phyloP scores from a whole-genome alignment of 2,329 filamentous ascomycete genomes.

The Dothistroma septosporum region DNA sequence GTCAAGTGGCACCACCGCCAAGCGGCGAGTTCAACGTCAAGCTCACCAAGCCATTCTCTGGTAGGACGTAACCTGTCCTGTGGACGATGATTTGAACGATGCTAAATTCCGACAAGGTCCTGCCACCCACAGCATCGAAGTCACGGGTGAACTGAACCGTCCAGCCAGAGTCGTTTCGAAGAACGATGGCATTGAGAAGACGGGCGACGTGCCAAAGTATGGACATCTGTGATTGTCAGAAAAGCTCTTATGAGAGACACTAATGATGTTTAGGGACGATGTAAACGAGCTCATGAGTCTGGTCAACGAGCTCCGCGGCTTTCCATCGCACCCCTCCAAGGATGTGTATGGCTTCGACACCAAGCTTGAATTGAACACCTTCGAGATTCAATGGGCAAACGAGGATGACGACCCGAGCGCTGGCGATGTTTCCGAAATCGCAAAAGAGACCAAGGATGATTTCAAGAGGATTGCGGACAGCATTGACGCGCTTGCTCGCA shows the following conservation, averaged over 20 bases:
- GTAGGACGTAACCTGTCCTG: slow-evolving; percentile 12
- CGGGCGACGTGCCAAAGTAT: slow-evolving; percentile 36
- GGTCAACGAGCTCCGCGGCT: slow-evolving; percentile 38
- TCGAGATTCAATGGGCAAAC: slow-evolving; percentile 40
- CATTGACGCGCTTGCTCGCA: slow-evolving; percentile 40
- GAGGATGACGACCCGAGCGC: not conserved
- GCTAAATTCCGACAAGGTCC: slow-evolving; percentile 29
- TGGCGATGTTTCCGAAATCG: slow-evolving; percentile 28
- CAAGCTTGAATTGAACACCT: slow-evolving; percentile 41
- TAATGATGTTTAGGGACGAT: slow-evolving; percentile 34
- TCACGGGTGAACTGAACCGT: slow-evolving; percentile 42
- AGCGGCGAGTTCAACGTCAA: slow-evolving; percentile 35
- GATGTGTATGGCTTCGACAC: slow-evolving; percentile 40
- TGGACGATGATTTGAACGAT: not conserved
- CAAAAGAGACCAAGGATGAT: slow-evolving; percentile 41
- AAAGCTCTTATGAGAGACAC: not conserved
- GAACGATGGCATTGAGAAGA: slow-evolving; percentile 38
- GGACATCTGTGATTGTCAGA: slow-evolving; percentile 1
- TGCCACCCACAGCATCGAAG: slow-evolving; percentile 35
- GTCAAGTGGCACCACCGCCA: slow-evolving; percentile 35
- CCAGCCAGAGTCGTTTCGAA: slow-evolving; percentile 35
- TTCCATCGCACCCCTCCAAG: slow-evolving; percentile 37
- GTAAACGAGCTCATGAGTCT: slow-evolving; percentile 40
- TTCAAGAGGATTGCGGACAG: slow-evolving; percentile 43
- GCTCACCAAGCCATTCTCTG: slow-evolving; percentile 35